phyloP scores from a whole-genome alignment of 768 basidiomycete species.

The Lactifluus piperatus region DNA sequence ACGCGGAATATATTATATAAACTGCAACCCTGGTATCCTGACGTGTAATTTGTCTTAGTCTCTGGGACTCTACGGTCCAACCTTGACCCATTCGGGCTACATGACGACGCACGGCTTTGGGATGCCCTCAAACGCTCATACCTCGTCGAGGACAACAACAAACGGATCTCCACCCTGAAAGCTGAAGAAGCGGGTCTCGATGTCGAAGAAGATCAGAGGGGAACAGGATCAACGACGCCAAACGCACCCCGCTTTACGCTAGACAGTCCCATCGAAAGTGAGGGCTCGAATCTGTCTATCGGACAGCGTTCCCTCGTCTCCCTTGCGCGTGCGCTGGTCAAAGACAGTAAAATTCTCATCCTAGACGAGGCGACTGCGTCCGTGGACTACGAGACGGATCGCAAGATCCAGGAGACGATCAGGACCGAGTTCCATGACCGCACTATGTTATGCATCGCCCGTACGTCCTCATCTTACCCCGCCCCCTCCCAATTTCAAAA shows the following conservation, averaged over 20 bases:
- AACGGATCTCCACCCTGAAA: slow-evolving; percentile 24
- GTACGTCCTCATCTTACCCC: slow-evolving; percentile 48
- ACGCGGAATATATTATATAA: slow-evolving; percentile 38
- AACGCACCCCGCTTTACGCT: slow-evolving; percentile 53
- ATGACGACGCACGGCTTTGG: slow-evolving; percentile 77
- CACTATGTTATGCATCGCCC: slow-evolving; percentile 83
- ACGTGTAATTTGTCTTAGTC: slow-evolving; percentile 35
- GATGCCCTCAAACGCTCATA: slow-evolving; percentile 83
- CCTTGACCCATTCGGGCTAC: slow-evolving; percentile 78
- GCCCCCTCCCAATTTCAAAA: too few species aligned
- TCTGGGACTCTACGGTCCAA: slow-evolving; percentile 80
- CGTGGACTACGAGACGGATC: slow-evolving; percentile 84
- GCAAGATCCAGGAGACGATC: slow-evolving; percentile 88
- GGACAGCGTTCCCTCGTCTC: slow-evolving; percentile 79
- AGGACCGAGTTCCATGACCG: slow-evolving; percentile 73
- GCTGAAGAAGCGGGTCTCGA: slow-evolving; percentile 28
- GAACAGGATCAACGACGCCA: slow-evolving; percentile 22
- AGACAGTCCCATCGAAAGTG: slow-evolving; percentile 78
- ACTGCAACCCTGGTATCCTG: slow-evolving; percentile 22
- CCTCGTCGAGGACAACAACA: slow-evolving; percentile 51
- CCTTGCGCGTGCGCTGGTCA: slow-evolving; percentile 82
- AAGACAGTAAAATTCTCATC: slow-evolving; percentile 75
- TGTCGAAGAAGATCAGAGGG: slow-evolving; percentile 33
- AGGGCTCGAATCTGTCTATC: slow-evolving; percentile 77
- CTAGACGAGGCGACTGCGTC: slow-evolving; percentile 92